Evolutionary conservation across 2,329 filamentous ascomycete genomes (phyloP).

Genomic region (Neonectria hederae): DNA sequence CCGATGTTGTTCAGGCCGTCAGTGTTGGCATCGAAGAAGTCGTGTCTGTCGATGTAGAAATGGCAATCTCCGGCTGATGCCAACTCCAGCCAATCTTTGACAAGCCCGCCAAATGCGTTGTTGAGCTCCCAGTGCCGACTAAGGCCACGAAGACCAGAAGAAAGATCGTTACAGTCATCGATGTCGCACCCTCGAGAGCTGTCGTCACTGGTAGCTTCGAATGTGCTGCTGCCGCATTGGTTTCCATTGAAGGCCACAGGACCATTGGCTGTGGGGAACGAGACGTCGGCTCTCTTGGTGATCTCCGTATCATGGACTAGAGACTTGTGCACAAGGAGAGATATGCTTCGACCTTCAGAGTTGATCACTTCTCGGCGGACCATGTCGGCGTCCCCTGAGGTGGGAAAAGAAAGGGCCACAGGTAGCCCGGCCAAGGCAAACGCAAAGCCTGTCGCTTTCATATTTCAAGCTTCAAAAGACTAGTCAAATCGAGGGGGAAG

Average conservation of each 20-base stretch:
- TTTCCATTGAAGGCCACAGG: slow-evolving; percentile 11
- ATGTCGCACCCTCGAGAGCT: not conserved
- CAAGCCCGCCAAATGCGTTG: not conserved
- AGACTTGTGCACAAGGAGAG: not conserved
- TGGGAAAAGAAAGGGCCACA: not conserved
- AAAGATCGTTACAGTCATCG: slow-evolving; percentile 12
- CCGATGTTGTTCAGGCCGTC: slow-evolving; percentile 8
- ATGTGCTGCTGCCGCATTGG: slow-evolving; percentile 2
- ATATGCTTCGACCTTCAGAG: not conserved
- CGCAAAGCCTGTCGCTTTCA: not conserved
- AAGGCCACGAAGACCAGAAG: not conserved
- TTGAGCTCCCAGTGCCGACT: slow-evolving; percentile 12
- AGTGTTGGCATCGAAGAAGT: slow-evolving; percentile 7
- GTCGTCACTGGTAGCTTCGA: slow-evolving; percentile 3
- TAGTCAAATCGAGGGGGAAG: not conserved
- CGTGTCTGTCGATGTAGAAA: slow-evolving; percentile 6
- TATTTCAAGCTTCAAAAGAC: not conserved
- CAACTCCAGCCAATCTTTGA: slow-evolving; percentile 2
- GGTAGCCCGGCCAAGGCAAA: not conserved
- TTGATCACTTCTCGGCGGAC: not conserved
- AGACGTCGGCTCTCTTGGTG: not conserved
- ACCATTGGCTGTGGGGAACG: not conserved
- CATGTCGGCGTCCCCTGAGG: not conserved
- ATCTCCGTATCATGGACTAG: not conserved
- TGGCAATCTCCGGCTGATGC: slow-evolving; percentile 1